These are phyloP conservation scores for Amphibolis antarctica DNA, from an alignment of 106 monocot genomes.

Conservation along the genomic window DNA sequence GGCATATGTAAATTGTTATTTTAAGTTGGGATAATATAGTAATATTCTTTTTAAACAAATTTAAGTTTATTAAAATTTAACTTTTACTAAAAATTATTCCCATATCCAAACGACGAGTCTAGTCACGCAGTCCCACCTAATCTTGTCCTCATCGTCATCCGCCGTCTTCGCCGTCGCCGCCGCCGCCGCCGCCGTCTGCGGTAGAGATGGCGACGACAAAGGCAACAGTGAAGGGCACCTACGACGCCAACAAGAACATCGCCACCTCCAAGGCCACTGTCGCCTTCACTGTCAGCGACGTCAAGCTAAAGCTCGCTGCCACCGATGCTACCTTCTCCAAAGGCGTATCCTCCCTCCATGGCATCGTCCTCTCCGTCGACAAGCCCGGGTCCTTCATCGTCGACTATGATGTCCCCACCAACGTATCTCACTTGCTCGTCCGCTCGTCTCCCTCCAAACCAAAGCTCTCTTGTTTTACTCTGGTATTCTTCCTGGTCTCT, in stretches of 20 bases:
- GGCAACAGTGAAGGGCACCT: constrained; percentile 64
- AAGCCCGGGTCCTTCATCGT: constrained; percentile 74
- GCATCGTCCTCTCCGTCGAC: constrained; percentile 61
- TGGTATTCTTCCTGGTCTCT: neutral
- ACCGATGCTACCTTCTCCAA: constrained; percentile 66
- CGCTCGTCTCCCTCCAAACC: no score
- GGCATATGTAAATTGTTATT: no score
- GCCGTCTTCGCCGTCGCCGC: no score
- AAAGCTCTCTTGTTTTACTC: neutral
- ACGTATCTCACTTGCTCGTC: constrained; percentile 13
- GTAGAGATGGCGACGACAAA: constrained; percentile 21
- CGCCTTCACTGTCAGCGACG: constrained; percentile 36
- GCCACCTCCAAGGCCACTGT: constrained; percentile 26
- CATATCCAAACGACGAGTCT: no score
- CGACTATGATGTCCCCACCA: constrained; percentile 58
- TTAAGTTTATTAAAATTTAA: no score
- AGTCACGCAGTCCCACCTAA: no score
- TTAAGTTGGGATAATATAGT: no score
- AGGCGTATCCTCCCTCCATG: constrained; percentile 60
- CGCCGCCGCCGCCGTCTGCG: no score
- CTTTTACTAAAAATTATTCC: no score
- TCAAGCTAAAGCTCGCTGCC: constrained; percentile 48
- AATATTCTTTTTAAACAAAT: no score
- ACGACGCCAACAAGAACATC: constrained; percentile 42
- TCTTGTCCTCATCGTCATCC: no score